A percentile compares a stretch with the other conserved stretches of the same genome.
phyloP scores from a whole-genome alignment of 176 grass and related monocot genomes.

The Urochloa ruziziensis region DNA sequence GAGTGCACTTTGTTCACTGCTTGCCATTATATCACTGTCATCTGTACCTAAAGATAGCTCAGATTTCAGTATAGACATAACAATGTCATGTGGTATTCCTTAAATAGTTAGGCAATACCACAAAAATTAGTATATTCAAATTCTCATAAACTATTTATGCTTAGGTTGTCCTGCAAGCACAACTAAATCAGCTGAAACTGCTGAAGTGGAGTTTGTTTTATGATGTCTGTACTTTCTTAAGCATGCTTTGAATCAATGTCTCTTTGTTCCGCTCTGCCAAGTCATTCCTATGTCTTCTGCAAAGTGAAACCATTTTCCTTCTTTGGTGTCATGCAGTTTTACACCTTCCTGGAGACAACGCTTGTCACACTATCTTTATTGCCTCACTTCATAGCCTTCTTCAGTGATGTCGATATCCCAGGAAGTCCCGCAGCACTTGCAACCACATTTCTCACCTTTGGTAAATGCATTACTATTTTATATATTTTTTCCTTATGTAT shows the following conservation, averaged over 20 bases:
- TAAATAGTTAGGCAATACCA: neutral
- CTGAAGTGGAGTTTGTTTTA: neutral
- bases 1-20: neutral
- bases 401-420: conserved; percentile 78
- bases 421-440: conserved; percentile 90
- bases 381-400: conserved; percentile 94
- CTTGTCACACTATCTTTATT: conserved; percentile 85
- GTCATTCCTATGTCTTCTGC: neutral
- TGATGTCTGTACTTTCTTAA: neutral
- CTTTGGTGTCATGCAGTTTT: conserved; percentile 63
- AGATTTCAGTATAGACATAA: neutral
- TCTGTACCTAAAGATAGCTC: neutral
- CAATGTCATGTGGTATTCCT: neutral
- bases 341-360: conserved; percentile 90
- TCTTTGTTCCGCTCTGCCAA: neutral
- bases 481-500: neutral
- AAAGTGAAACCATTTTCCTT: neutral
- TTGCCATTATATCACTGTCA: neutral
- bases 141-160: neutral
- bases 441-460: conserved; percentile 91
- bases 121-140: neutral
- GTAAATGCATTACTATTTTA: conserved; percentile 43
- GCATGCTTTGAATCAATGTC: neutral
- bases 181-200: neutral
- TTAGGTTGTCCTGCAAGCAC: neutral